phyloP scores from a whole-genome alignment of 164 flowering plant species.

The Berberis vulgaris region DNA sequence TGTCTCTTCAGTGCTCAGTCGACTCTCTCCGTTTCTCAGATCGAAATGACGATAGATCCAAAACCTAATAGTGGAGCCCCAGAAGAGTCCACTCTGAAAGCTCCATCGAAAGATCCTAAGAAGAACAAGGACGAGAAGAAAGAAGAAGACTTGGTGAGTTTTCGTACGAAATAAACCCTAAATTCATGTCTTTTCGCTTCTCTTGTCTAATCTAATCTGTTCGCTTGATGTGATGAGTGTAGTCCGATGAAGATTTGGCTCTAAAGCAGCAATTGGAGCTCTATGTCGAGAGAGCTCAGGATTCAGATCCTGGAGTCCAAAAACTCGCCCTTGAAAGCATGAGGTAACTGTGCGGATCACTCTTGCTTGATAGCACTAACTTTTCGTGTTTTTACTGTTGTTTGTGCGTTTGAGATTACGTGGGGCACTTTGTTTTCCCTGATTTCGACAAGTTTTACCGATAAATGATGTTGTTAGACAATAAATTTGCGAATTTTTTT shows the following conservation, averaged over 20 bases:
- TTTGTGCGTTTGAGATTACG: no score
- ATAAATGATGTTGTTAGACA: no score
- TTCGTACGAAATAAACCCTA: background rate
- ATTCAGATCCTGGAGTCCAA: constrained; percentile 78
- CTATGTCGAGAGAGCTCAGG: constrained; percentile 90
- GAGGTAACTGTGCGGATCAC: constrained; percentile 39
- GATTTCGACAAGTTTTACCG: no score
- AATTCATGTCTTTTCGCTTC: background rate
- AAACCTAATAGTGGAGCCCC: background rate
- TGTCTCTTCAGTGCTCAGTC: background rate
- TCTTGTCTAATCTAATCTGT: background rate
- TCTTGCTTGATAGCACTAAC: background rate
- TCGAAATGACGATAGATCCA: background rate
- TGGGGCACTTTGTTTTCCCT: no score
- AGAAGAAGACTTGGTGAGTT: constrained; percentile 79
- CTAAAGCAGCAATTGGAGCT: constrained; percentile 91
- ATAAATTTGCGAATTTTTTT: no score
- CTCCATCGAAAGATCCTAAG: constrained; percentile 14
- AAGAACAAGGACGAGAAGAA: constrained; percentile 89
- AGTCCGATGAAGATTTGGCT: constrained; percentile 98
- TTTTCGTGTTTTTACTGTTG: background rate
- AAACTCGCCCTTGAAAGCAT: constrained; percentile 86
- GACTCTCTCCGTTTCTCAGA: background rate
- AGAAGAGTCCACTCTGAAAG: background rate
- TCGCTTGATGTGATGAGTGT: constrained; percentile 1